Evolutionary conservation across 1,284 basidiomycete species (phyloP).

Genomic region (Sparassis latifolia): DNA sequence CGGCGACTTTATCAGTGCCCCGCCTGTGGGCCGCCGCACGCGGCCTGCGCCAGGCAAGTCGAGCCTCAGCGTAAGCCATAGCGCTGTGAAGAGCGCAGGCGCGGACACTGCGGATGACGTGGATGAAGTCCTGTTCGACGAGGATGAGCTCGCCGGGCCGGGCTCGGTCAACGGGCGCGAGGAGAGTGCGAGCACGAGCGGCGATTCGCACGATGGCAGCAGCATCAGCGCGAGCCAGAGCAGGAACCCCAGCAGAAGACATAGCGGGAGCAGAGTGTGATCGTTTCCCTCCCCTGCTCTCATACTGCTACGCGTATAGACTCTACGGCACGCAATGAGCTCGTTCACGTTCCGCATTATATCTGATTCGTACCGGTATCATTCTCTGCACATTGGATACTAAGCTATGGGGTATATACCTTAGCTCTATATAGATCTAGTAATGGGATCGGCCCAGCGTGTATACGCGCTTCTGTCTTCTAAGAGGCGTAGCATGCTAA

Average conservation of each 20-base stretch:
- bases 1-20: constrained; percentile 54
- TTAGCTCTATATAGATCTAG: too few relatives aligned
- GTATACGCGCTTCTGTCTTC: too few relatives aligned
- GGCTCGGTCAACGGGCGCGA: background rate
- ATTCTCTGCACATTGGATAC: too few relatives aligned
- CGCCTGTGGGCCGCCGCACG: constrained; percentile 25
- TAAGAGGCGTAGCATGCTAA: too few relatives aligned
- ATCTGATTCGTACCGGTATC: too few relatives aligned
- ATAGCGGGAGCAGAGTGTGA: constrained; percentile 16
- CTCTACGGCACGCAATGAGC: too few relatives aligned
- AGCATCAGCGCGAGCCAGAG: constrained; percentile 12
- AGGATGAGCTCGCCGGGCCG: constrained; percentile 30
- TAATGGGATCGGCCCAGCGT: too few relatives aligned
- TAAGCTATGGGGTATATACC: too few relatives aligned
- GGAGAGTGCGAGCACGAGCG: constrained; percentile 16
- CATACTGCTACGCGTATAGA: too few relatives aligned
- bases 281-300: too few relatives aligned
- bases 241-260: constrained; percentile 13
- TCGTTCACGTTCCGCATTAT: too few relatives aligned
- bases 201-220: constrained; percentile 15
- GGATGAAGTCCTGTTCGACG: constrained; percentile 56
- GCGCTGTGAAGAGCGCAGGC: constrained; percentile 13
- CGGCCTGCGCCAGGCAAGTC: constrained; percentile 23
- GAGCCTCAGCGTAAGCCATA: constrained; percentile 14
- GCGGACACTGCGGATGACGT: constrained; percentile 20